Evolutionary conservation across 148 eudicot genomes (phyloP).

Genomic region (Pouteria glomerata): DNA sequence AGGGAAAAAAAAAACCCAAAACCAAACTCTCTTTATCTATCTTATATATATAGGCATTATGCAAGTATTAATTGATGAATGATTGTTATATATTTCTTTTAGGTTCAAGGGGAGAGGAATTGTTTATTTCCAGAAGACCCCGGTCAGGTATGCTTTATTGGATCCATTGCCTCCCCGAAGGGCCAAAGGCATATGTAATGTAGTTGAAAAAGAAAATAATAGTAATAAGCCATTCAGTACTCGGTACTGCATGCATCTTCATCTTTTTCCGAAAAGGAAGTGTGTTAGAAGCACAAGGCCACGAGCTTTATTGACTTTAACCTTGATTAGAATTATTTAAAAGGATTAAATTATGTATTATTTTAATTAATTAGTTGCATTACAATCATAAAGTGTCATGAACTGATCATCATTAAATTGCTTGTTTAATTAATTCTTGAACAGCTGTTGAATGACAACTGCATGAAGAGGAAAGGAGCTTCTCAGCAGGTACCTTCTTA

Average conservation of each 20-base stretch:
- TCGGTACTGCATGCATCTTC: too few species aligned
- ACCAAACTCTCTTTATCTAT: too few species aligned
- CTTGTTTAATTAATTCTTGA: conserved; percentile 4
- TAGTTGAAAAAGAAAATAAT: neutral
- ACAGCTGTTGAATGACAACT: conserved; percentile 67
- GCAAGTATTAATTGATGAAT: neutral
- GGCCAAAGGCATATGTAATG: conserved; percentile 19
- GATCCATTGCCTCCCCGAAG: conserved; percentile 43
- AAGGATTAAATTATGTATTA: neutral
- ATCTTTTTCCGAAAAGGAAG: conserved; percentile 5
- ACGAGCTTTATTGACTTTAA: conserved; percentile 15
- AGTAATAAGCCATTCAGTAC: neutral
- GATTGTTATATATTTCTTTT: conserved; percentile 6
- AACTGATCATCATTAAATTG: too few species aligned
- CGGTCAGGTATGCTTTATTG: conserved; percentile 76
- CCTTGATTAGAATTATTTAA: neutral
- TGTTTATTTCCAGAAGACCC: conserved; percentile 88
- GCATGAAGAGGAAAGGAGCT: conserved; percentile 66
- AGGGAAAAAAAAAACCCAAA: neutral
- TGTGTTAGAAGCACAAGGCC: neutral
- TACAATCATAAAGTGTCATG: neutral
- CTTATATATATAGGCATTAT: too few species aligned
- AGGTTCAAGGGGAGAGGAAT: conserved; percentile 66
- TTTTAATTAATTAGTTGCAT: neutral
- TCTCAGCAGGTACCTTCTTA: conserved; percentile 49